These are phyloP conservation scores for Globomyces pollinis-pini DNA, from an alignment of 192 early-diverging fungal genomes.

Conservation along the genomic window DNA sequence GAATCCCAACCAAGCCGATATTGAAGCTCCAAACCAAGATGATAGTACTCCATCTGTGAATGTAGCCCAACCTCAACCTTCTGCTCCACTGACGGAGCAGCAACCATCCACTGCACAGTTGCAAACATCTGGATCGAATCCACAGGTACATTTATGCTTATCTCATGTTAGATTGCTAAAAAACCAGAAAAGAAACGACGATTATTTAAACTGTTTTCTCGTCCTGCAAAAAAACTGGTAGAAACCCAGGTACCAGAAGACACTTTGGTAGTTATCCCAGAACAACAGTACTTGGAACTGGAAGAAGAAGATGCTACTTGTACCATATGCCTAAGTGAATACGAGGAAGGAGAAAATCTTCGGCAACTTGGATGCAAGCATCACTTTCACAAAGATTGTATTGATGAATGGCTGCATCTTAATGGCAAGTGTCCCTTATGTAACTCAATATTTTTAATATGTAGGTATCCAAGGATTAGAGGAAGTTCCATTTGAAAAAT, in stretches of 20 bases:
- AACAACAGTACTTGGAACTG: slow-evolving; percentile 6
- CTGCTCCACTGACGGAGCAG: background rate
- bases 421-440: slow-evolving; percentile 3
- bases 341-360: background rate
- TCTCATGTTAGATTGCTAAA: too few relatives aligned
- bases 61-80: background rate
- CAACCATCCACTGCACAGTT: background rate
- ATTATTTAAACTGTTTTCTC: too few relatives aligned
- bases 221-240: too few relatives aligned
- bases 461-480: too few relatives aligned
- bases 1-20: too few relatives aligned
- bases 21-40: background rate
- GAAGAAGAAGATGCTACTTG: background rate
- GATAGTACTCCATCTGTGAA: background rate
- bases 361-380: slow-evolving; percentile 5
- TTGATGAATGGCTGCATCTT: slow-evolving; percentile 4
- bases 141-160: too few relatives aligned
- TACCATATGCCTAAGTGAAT: slow-evolving; percentile 3
- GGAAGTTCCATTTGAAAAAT: too few relatives aligned
- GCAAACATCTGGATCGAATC: too few relatives aligned
- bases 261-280: too few relatives aligned
- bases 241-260: too few relatives aligned
- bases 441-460: too few relatives aligned
- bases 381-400: background rate
- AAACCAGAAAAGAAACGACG: too few relatives aligned